Evolutionary conservation across 2,329 filamentous ascomycete species (phyloP), one percentile per base, ranked within the genome.

Genomic region (Paecilomyces variotii): DNA sequence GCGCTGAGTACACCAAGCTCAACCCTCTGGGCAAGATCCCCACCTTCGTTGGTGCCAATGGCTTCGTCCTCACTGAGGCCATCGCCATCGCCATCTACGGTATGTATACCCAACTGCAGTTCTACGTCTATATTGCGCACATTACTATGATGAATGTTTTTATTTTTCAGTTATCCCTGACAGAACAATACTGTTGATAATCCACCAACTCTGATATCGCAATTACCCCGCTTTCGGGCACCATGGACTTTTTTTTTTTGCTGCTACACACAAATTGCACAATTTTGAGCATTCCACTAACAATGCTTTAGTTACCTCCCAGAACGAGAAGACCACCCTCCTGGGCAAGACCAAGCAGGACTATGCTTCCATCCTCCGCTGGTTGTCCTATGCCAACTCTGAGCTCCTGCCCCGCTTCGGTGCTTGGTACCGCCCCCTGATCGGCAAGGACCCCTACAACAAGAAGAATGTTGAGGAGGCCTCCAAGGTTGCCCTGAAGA

Each of bases 341-440:
- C 87, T 99, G 71, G 94, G 94, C 75, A 97, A 97, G 88, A 99
- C 92, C 82, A 99, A 99, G 89, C 93, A 99, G 84, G 94, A 99
- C 87, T 93, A 97, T 79, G 94, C 94, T 70, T 92, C 92, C 68
- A 99, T 99, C 79, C 84, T 99, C 76, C 90, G 89, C 80, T 99
- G 94, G 94, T 87, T 97, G 88, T 97, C 93, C 66, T 97, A 87
- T 81, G 89, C 88, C 85, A 99, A 97, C 87, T 76, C 80, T 61
- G 93, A 99, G 83, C 76, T 97, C 71, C 83, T 96, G 67, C 76
- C 84, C 64, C 76, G 79, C 65, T 79, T 97, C 67, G 87, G 82
- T 79, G 82, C 77, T 75, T 97, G 91, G 90, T 94, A 89, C 86
- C 84, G 84, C 67, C 94, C 94, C 68, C 87, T 97, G 67, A 76